These are phyloP conservation scores for Phytomonas francai DNA, from an alignment of 208 protist genomes.

Conservation along the genomic window DNA sequence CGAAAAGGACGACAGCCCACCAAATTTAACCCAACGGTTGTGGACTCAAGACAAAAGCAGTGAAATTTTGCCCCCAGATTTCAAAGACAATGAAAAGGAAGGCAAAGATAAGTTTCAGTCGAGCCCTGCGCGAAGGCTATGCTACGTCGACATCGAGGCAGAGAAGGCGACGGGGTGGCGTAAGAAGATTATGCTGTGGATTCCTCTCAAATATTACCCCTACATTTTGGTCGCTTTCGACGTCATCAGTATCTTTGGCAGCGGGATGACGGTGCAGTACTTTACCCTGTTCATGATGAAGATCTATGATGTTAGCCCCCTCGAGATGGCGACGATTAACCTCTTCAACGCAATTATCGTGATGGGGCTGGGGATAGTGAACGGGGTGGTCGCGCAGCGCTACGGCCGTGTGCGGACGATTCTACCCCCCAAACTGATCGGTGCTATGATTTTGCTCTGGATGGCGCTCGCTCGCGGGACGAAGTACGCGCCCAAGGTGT, in stretches of 20 bases:
- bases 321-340: slow-evolving; percentile 31
- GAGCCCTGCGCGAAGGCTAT: neutral
- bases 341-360: slow-evolving; percentile 38
- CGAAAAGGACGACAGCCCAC: neutral
- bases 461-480: slow-evolving; percentile 43
- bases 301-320: slow-evolving; percentile 32
- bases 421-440: slow-evolving; percentile 37
- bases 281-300: slow-evolving; percentile 72
- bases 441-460: slow-evolving; percentile 41
- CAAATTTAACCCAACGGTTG: neutral
- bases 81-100: neutral
- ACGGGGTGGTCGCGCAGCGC: slow-evolving; percentile 24
- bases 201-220: slow-evolving; percentile 48
- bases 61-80: neutral
- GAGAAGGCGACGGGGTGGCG: slow-evolving; percentile 28
- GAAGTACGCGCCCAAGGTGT: slow-evolving; percentile 16
- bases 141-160: slow-evolving; percentile 35
- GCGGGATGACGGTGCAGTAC: slow-evolving; percentile 73
- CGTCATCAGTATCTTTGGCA: slow-evolving; percentile 38
- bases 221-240: slow-evolving; percentile 32
- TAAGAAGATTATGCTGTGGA: slow-evolving; percentile 21
- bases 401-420: slow-evolving; percentile 45
- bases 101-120: neutral
- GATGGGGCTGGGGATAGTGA: slow-evolving; percentile 36
- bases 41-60: neutral